A percentile compares a stretch with the other conserved stretches of the same genome.
Evolutionary conservation across 768 basidiomycete species (phyloP).

Genomic region (Boletellus ananiceps): DNA sequence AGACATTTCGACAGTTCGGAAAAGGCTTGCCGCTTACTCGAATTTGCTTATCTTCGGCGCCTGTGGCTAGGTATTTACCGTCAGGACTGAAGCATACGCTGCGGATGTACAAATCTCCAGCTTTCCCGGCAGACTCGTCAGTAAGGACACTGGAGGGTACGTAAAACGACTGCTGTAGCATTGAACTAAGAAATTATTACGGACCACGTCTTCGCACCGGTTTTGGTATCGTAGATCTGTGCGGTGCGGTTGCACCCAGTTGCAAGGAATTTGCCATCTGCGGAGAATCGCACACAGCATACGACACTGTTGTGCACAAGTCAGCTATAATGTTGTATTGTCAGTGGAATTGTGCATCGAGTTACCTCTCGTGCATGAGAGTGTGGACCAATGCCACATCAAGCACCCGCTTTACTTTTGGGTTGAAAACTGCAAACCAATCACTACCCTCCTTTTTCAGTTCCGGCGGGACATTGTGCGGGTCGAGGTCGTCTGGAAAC

Average conservation of each 20-base stretch:
- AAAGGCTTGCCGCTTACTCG: conserved; percentile 48
- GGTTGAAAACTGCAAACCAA: conserved; percentile 89
- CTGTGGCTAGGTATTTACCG: conserved; percentile 67
- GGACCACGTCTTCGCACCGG: conserved; percentile 80
- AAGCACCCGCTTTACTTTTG: conserved; percentile 69
- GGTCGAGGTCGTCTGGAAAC: conserved; percentile 34
- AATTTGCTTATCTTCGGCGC: conserved; percentile 90
- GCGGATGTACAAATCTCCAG: conserved; percentile 84
- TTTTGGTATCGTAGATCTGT: conserved; percentile 91
- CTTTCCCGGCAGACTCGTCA: conserved; percentile 68
- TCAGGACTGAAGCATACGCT: conserved; percentile 79
- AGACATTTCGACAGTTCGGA: neutral
- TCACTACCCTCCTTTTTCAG: conserved; percentile 65
- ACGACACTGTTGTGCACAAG: conserved; percentile 49
- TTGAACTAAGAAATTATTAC: conserved; percentile 20
- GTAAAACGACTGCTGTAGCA: conserved; percentile 8
- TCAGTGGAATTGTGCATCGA: conserved; percentile 4
- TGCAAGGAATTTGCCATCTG: conserved; percentile 88
- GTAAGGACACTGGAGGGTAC: conserved; percentile 54
- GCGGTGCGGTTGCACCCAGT: conserved; percentile 96
- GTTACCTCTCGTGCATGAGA: conserved; percentile 85
- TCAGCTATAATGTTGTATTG: conserved; percentile 5
- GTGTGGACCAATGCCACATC: conserved; percentile 83
- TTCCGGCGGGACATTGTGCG: conserved; percentile 31
- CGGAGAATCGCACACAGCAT: conserved; percentile 91